Evolutionary conservation across 768 basidiomycete genomes (phyloP), one percentile per base, ranked within the genome.

Genomic region (Xerocomus brunneocitrinus): DNA sequence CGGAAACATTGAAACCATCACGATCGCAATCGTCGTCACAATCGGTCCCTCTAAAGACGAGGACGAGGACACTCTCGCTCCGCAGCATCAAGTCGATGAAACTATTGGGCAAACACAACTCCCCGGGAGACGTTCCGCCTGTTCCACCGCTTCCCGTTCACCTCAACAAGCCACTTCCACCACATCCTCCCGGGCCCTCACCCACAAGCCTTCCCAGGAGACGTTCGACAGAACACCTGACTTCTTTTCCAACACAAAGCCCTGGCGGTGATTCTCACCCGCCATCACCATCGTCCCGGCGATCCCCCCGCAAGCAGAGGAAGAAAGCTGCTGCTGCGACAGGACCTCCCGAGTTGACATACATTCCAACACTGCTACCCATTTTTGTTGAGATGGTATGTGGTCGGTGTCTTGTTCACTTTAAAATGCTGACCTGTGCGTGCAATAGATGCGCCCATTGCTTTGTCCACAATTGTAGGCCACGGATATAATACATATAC

Each of bases 371-470:
- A 55, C 68, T 99, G 22, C 73, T 97, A 35, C 93, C 95, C 2
- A 61, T 98, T 27, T 98, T 98, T 67, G 80, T 87, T 41, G 97
- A 98, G 73, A 84, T 98, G 80, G 94, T 97, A 84, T 72, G 56
- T 1, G 13, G 7, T 45, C 8, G 12, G 19, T 32, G 38, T 41
- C 14, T 13, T 8, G 49, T 47, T 35, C 8, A 5, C 13, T 24
- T 43, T 24, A 27, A 30, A 24, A 19, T 19, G 8, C 57, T 66
- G 44, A 63, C 49, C 7, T 14, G 27, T 27, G 13, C 41, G 25
- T 10, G 22, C n/a, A 30, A 41, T 46, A 76, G 75, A 68, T 75
- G 64, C 68, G 69, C 40, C 74, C 74, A 14, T 47, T 67, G 32
- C 69, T 70, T 45, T 56, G 56, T 44, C 46, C 59, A 6, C 50